Evolutionary conservation across 768 basidiomycete species (phyloP), one percentile per base, ranked within the genome.

Genomic region (Boletellus ananas): DNA sequence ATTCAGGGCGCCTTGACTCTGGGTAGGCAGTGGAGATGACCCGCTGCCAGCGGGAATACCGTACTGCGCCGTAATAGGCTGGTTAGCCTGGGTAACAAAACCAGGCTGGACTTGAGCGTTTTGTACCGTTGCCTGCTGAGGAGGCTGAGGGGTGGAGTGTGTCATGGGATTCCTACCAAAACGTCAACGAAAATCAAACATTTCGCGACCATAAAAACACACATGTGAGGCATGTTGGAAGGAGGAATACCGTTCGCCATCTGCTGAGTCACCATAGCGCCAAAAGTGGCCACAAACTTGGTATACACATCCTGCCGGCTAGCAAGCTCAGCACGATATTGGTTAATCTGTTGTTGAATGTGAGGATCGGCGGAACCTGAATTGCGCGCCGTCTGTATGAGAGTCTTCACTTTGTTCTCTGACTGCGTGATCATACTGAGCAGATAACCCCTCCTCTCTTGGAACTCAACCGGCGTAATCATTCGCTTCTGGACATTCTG

Each of bases 231-330:
- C 52, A 58, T 52, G 50, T 59, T 66, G 17, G 56, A 44, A 17
- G 59, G 55, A 14, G 62, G 31, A n/a, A 62, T 58, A 10, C 52
- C 38, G 31, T 60, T 64, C 11, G 46, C 49, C 45, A 70, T 39
- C 34, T 65, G 66, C 47, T 65, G 67, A 20, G 56, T 42, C 41
- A 59, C 34, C 20, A 58, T 42, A 13, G 58, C 56, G 12, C 65
- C 63, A 17, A 66, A 57, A 42, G 68, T 63, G 20, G 59, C 45
- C 6, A 70, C 44, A 37, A 80, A 59, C 50, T 71, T 75, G 43
- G 43, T 43, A 33, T 73, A 60, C 44, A 70, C 45, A 0, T 80
- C 78, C 65, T 71, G 77, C 54, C 69, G 70, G 23, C 23, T 43
- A 38, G 56, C 57, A 16, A 62, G 43, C 37, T 70, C 67, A 7